Percentiles rank a stretch among this genome's conserved stretches.
Evolutionary conservation across 169 alveolate species (phyloP).

Genomic region (Ichthyophthirius multifiliis): DNA sequence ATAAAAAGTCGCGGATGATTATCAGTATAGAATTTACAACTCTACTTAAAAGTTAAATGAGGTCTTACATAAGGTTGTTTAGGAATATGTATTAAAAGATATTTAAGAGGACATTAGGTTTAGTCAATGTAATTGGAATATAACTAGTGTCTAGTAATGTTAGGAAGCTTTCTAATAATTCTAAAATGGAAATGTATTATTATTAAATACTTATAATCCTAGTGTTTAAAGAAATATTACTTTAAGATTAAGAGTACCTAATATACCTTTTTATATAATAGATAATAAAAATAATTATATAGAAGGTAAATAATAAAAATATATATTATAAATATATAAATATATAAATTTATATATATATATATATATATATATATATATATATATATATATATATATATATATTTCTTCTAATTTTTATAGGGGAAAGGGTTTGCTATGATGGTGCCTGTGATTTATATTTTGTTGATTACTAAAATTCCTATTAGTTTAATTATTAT

Average conservation of each 20-base stretch:
- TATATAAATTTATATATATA: too few relatives aligned
- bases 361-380: too few relatives aligned
- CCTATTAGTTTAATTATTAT: neutral
- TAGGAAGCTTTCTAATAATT: neutral
- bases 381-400: too few relatives aligned
- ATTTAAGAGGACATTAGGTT: neutral
- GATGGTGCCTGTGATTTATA: neutral
- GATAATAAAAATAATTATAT: neutral
- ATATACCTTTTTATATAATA: neutral
- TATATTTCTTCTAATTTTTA: neutral
- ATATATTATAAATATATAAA: too few relatives aligned
- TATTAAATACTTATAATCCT: neutral
- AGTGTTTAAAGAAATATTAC: neutral
- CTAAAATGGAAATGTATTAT: neutral
- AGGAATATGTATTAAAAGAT: neutral
- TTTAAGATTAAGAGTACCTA: neutral
- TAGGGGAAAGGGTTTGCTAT: neutral
- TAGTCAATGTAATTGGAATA: neutral
- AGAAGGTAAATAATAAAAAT: neutral
- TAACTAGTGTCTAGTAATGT: neutral
- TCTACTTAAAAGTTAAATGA: slow-evolving; percentile 8
- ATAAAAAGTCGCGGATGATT: slow-evolving; percentile 65
- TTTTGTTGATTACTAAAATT: neutral
- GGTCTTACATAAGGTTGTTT: neutral
- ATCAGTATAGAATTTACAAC: slow-evolving; percentile 7